Evolutionary conservation across 2,329 filamentous ascomycete genomes (phyloP).

Genomic region (Sclerotinia trifoliorum): DNA sequence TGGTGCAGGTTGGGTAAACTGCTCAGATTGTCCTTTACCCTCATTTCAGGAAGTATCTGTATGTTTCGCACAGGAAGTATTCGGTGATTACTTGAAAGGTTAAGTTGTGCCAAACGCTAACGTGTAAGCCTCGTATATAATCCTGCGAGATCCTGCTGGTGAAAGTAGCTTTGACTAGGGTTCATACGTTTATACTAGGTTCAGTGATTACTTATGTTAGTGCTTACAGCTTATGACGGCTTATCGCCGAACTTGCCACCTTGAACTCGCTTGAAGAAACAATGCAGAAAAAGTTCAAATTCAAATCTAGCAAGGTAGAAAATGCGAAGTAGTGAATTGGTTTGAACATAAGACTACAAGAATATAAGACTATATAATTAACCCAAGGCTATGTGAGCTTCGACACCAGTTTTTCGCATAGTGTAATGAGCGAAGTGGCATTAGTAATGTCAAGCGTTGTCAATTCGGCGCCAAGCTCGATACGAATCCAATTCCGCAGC

Average conservation of each 20-base stretch:
- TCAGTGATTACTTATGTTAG: too few species aligned
- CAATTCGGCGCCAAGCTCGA: constrained; percentile 39
- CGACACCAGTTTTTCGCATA: not conserved
- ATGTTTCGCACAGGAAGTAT: too few species aligned
- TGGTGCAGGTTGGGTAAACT: not conserved
- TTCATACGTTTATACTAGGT: too few species aligned
- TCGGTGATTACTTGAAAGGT: too few species aligned
- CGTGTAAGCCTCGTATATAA: too few species aligned
- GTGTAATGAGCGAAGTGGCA: not conserved
- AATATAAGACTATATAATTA: too few species aligned
- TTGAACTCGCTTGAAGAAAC: not conserved
- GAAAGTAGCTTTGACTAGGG: too few species aligned
- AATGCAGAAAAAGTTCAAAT: not conserved
- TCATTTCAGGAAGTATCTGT: not conserved
- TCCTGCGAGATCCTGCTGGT: too few species aligned
- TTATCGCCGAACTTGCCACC: not conserved
- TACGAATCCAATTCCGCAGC: constrained; percentile 49
- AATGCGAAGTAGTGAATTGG: not conserved
- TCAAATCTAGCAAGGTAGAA: not conserved
- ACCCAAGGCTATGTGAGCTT: not conserved
- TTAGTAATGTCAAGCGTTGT: constrained; percentile 1
- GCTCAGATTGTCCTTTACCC: not conserved
- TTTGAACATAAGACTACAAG: not conserved
- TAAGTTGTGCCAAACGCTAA: too few species aligned
- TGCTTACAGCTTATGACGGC: too few species aligned